phyloP scores from a whole-genome alignment of 169 alveolate species.

The Cryptosporidium parvum region DNA sequence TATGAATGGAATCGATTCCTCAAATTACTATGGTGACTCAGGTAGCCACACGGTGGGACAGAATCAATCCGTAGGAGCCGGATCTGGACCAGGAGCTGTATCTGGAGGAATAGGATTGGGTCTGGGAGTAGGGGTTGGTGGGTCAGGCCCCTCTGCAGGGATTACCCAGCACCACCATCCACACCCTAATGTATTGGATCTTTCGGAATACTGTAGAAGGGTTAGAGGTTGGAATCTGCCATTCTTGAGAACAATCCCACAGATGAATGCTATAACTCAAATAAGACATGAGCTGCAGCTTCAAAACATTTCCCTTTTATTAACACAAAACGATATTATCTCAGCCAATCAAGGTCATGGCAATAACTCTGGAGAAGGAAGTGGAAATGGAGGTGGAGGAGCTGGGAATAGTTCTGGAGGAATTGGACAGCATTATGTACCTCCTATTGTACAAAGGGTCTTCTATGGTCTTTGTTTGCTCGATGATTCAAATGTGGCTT shows the following conservation, averaged over 20 bases:
- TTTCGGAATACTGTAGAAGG: constrained; percentile 71
- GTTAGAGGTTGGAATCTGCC: constrained; percentile 75
- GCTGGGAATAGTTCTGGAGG: neutral
- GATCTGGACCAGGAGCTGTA: constrained; percentile 8
- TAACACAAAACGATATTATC: constrained; percentile 57
- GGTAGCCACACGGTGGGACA: constrained; percentile 2
- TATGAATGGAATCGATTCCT: constrained; percentile 3
- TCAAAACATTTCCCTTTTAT: constrained; percentile 49
- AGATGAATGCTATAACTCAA: constrained; percentile 72
- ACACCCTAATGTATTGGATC: constrained; percentile 28
- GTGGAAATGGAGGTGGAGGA: constrained; percentile 10
- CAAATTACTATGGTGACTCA: constrained; percentile 13
- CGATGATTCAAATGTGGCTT: constrained; percentile 47
- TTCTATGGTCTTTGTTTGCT: constrained; percentile 57
- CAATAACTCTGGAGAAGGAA: constrained; percentile 3
- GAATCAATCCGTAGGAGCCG: neutral
- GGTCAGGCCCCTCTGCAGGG: neutral
- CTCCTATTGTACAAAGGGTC: constrained; percentile 55
- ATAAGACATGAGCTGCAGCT: constrained; percentile 68
- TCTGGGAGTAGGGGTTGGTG: neutral
- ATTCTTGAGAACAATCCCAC: constrained; percentile 61
- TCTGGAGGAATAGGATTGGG: constrained; percentile 10
- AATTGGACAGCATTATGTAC: constrained; percentile 47
- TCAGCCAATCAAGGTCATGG: neutral
- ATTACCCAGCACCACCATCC: constrained; percentile 13